These are phyloP conservation scores for Salvia miltiorrhiza DNA, from an alignment of 257 asterid species.

Conservation along the genomic window DNA sequence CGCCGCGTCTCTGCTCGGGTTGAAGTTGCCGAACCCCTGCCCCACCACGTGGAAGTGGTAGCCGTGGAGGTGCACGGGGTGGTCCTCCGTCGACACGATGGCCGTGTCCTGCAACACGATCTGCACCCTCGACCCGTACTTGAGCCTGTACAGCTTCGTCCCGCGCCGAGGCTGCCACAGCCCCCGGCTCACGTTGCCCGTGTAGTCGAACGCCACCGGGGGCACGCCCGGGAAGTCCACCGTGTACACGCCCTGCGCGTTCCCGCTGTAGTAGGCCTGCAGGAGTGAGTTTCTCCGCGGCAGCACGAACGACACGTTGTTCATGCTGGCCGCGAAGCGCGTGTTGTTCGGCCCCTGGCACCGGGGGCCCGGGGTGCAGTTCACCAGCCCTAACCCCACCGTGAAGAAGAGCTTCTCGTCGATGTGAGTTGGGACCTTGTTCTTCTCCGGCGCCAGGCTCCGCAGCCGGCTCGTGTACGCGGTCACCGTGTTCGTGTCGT, in stretches of 20 bases:
- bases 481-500: constrained; percentile 44
- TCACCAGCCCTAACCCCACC: constrained; percentile 58
- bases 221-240: constrained; percentile 56
- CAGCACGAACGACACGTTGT: constrained; percentile 50
- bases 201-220: constrained; percentile 45
- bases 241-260: constrained; percentile 55
- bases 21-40: constrained; percentile 67
- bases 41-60: constrained; percentile 64
- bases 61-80: constrained; percentile 64
- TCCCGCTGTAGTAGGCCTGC: constrained; percentile 63
- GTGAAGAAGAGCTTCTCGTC: constrained; percentile 56
- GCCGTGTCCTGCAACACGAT: constrained; percentile 62
- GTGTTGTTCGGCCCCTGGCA: constrained; percentile 69
- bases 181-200: constrained; percentile 49
- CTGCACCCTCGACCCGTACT: constrained; percentile 49
- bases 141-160: constrained; percentile 51
- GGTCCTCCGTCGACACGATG: constrained; percentile 56
- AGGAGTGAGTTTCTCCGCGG: constrained; percentile 44
- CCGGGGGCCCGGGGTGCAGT: constrained; percentile 51
- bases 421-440: constrained; percentile 34
- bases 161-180: constrained; percentile 52
- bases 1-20: constrained; percentile 36
- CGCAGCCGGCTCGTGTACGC: constrained; percentile 50
- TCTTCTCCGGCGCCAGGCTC: constrained; percentile 25
- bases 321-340: constrained; percentile 59